Evolutionary conservation across 495 filamentous ascomycete species (phyloP).

Genomic region (Neurospora discreta): DNA sequence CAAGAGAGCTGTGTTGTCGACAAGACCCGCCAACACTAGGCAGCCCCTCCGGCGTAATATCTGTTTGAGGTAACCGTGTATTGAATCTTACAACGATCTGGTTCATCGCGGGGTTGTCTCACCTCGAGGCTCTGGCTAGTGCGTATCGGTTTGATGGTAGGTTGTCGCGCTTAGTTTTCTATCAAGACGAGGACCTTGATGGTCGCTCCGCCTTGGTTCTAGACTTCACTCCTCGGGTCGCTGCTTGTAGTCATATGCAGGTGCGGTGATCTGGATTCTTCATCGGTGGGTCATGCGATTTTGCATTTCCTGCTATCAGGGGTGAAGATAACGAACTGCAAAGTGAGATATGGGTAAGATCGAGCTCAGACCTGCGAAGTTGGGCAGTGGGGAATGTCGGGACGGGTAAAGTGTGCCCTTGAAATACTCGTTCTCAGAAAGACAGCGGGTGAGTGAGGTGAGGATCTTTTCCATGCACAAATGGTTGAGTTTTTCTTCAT

Average conservation of each 20-base stretch:
- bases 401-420: not conserved
- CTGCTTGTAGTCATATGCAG: not conserved
- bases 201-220: not conserved
- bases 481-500: not conserved
- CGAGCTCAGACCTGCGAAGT: not conserved
- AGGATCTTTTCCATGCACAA: not conserved
- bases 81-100: not conserved
- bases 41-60: not conserved
- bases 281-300: not conserved
- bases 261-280: not conserved
- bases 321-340: not conserved
- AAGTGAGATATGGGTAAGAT: not conserved
- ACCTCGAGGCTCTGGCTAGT: not conserved
- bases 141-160: not conserved
- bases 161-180: not conserved
- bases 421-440: not conserved
- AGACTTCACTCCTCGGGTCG: not conserved
- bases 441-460: not conserved
- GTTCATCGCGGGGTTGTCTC: not conserved
- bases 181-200: not conserved
- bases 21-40: not conserved
- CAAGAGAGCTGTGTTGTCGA: not conserved
- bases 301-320: not conserved
- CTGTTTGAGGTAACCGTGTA: not conserved
- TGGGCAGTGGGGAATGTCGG: not conserved